Conservation (phyloP, 768 basidiomycete species). For the Kwoniella botswanensis region DNA sequence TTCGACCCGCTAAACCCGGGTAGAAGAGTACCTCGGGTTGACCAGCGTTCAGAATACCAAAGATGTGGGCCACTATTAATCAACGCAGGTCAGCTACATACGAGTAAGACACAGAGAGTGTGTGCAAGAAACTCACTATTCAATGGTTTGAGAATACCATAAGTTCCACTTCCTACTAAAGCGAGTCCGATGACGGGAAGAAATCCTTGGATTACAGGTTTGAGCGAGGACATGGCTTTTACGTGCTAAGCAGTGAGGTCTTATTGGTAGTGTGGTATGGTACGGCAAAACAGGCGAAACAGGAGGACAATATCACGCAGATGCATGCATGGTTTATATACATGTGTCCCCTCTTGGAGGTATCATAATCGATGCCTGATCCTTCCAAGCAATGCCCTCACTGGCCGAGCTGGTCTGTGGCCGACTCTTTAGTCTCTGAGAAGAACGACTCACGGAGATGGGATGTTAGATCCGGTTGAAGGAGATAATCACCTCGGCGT, state of each 20-base stretch:
- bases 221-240: not conserved
- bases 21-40: not conserved
- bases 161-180: slow-evolving; percentile 1
- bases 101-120: no score
- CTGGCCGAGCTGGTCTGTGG: no score
- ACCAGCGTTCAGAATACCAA: not conserved
- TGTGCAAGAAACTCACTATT: not conserved
- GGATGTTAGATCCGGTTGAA: no score
- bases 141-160: slow-evolving; percentile 4
- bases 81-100: no score
- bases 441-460: no score
- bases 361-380: no score
- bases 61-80: slow-evolving; percentile 1
- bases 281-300: not conserved
- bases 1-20: slow-evolving; percentile 1
- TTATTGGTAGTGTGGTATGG: no score
- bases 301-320: not conserved
- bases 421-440: no score
- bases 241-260: not conserved
- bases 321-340: no score
- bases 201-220: not conserved
- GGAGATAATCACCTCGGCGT: no score
- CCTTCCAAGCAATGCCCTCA: no score
- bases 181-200: slow-evolving; percentile 1
- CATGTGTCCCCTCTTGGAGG: no score